Evolutionary conservation across 768 basidiomycete genomes (phyloP).

Genomic region (Cubamyces sp.): DNA sequence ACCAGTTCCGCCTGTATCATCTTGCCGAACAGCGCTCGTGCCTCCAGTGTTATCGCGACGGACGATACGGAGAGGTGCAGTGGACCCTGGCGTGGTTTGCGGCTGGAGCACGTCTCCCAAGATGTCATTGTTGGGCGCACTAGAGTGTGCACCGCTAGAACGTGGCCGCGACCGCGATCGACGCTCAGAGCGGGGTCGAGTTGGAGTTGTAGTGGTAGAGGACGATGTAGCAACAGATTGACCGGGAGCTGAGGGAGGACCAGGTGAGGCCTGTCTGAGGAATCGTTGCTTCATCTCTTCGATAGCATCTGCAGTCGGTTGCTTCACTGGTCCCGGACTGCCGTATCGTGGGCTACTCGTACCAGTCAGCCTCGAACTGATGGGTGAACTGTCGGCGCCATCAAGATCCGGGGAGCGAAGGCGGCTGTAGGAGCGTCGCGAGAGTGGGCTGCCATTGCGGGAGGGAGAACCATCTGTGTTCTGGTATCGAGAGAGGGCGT

Average conservation of each 20-base stretch:
- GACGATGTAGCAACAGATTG: conserved; percentile 21
- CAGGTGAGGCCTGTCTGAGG: conserved; percentile 40
- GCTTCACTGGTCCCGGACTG: conserved; percentile 27
- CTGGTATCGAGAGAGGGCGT: conserved; percentile 15
- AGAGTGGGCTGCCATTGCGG: conserved; percentile 24
- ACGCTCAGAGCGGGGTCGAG: conserved; percentile 12
- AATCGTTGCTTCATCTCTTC: conserved; percentile 69
- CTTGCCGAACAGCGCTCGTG: neutral
- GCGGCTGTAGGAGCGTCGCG: conserved; percentile 27
- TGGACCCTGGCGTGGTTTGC: neutral
- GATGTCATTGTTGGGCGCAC: neutral
- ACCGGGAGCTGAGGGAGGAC: conserved; percentile 23
- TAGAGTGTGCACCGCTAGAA: conserved; percentile 12
- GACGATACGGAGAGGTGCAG: conserved; percentile 12
- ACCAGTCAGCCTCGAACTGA: conserved; percentile 16
- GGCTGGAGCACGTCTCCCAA: neutral
- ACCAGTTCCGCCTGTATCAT: conserved; percentile 3
- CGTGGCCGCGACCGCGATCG: conserved; percentile 22
- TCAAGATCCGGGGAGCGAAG: conserved; percentile 28
- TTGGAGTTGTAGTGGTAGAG: conserved; percentile 26
- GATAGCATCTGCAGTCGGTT: conserved; percentile 52
- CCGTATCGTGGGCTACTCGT: conserved; percentile 27
- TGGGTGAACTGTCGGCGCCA: conserved; percentile 17
- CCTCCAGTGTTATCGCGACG: conserved; percentile 16
- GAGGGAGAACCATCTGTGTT: conserved; percentile 16